Evolutionary conservation across 495 filamentous ascomycete species (phyloP).

Genomic region (Podospora anserina): DNA sequence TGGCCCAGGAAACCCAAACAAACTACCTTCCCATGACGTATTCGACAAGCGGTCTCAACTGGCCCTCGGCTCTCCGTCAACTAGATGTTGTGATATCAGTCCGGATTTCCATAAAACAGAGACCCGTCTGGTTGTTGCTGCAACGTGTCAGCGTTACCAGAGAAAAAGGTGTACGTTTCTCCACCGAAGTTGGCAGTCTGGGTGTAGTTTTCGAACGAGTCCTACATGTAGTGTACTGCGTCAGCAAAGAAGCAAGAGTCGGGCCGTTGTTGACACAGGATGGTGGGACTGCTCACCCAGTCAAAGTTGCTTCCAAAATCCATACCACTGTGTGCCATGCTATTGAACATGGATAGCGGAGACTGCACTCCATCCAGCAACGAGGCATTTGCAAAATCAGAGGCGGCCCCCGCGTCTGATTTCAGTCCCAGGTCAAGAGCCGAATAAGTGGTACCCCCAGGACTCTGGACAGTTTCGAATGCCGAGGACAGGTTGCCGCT

Average conservation of each 20-base stretch:
- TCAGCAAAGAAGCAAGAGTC: neutral
- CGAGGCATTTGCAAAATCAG: conserved; percentile 55
- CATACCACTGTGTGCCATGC: conserved; percentile 40
- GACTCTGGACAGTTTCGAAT: conserved; percentile 34
- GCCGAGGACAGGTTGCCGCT: conserved; percentile 37
- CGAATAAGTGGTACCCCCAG: conserved; percentile 40
- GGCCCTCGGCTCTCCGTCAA: neutral
- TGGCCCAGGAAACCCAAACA: neutral
- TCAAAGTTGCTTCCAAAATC: conserved; percentile 62
- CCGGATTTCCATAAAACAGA: conserved; percentile 22
- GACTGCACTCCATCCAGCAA: conserved; percentile 55
- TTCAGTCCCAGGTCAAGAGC: conserved; percentile 34
- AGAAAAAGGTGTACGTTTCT: conserved; percentile 48
- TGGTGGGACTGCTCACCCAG: conserved; percentile 55
- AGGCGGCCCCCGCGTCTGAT: conserved; percentile 19
- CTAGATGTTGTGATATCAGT: conserved; percentile 15
- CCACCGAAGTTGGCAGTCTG: conserved; percentile 48
- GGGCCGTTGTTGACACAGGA: neutral
- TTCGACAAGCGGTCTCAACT: neutral
- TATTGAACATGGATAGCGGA: conserved; percentile 52
- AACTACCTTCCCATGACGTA: neutral
- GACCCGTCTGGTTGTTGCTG: conserved; percentile 28
- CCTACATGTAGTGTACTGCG: conserved; percentile 26
- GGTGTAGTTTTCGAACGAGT: conserved; percentile 49
- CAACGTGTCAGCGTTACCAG: conserved; percentile 37